These are phyloP conservation scores for Neofusicoccum parvum DNA, from an alignment of 2,329 filamentous ascomycete species.

Conservation along the genomic window DNA sequence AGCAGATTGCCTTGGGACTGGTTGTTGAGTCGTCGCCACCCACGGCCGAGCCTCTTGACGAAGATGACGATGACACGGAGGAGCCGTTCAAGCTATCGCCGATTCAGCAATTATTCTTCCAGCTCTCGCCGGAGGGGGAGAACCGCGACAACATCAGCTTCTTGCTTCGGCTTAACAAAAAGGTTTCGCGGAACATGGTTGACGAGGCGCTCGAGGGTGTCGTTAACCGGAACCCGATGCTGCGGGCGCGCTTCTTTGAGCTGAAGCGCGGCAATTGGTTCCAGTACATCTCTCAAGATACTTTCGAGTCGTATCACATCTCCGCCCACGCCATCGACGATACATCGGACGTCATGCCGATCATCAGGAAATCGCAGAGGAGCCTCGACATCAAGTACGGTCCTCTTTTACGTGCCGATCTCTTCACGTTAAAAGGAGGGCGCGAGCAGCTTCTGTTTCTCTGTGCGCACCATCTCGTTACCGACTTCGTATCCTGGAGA, in stretches of 20 bases:
- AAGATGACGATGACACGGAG: constrained; percentile 32
- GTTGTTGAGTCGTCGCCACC: constrained; percentile 17
- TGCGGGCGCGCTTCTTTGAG: constrained; percentile 34
- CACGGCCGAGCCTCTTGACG: constrained; percentile 23
- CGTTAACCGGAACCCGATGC: constrained; percentile 36
- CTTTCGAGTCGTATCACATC: constrained; percentile 33
- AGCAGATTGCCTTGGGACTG: constrained; percentile 31
- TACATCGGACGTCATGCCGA: background rate
- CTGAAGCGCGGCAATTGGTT: constrained; percentile 31
- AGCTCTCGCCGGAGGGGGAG: constrained; percentile 34
- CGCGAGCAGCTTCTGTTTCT: constrained; percentile 28
- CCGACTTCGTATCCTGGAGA: constrained; percentile 44
- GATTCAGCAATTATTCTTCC: constrained; percentile 37
- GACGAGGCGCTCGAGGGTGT: constrained; percentile 30
- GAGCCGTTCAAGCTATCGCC: constrained; percentile 36
- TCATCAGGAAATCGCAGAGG: constrained; percentile 25
- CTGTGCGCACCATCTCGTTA: constrained; percentile 40
- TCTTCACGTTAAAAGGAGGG: constrained; percentile 40
- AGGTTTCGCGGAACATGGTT: constrained; percentile 30
- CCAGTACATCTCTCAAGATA: constrained; percentile 36
- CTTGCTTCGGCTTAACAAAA: constrained; percentile 33
- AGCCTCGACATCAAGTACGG: constrained; percentile 37
- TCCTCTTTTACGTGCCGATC: constrained; percentile 45
- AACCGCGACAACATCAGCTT: constrained; percentile 41
- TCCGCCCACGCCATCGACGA: background rate